phyloP scores from a whole-genome alignment of 2,329 filamentous ascomycete species.

The Ophiostoma ulmi region DNA sequence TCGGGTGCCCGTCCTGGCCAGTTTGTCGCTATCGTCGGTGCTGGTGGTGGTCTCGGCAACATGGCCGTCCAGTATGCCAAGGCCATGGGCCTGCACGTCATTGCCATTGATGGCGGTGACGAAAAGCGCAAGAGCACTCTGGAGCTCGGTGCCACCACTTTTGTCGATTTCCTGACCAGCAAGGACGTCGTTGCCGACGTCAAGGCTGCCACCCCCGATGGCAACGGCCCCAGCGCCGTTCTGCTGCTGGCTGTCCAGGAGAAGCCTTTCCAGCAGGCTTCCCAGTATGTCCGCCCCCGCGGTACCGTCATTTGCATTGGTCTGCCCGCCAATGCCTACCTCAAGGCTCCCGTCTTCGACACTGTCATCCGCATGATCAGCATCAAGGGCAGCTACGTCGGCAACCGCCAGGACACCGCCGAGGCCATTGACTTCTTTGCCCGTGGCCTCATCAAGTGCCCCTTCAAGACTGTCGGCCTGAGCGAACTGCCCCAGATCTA shows the following conservation, averaged over 20 bases:
- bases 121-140: slow-evolving; percentile 56
- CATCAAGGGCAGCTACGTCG: slow-evolving; percentile 91
- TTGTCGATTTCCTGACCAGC: slow-evolving; percentile 73
- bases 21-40: slow-evolving; percentile 42
- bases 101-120: slow-evolving; percentile 43
- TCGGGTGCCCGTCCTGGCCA: slow-evolving; percentile 36
- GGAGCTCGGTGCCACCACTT: slow-evolving; percentile 63
- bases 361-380: slow-evolving; percentile 84
- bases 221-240: slow-evolving; percentile 80
- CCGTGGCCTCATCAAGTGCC: slow-evolving; percentile 76
- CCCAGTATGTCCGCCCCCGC: slow-evolving; percentile 76
- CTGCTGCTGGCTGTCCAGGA: slow-evolving; percentile 80
- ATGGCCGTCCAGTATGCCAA: slow-evolving; percentile 44
- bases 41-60: slow-evolving; percentile 48
- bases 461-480: slow-evolving; percentile 79
- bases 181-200: slow-evolving; percentile 80
- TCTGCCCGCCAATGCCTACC: slow-evolving; percentile 71
- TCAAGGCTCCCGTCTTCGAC: slow-evolving; percentile 82
- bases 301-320: slow-evolving; percentile 86
- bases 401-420: slow-evolving; percentile 79
- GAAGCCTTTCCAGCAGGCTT: slow-evolving; percentile 93
- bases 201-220: slow-evolving; percentile 71
- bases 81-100: slow-evolving; percentile 41
- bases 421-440: slow-evolving; percentile 90
- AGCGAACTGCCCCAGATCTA: slow-evolving; percentile 77